Evolutionary conservation across 495 filamentous ascomycete genomes (phyloP), one percentile per base, ranked within the genome.

Genomic region (Aspergillus kassunensis): DNA sequence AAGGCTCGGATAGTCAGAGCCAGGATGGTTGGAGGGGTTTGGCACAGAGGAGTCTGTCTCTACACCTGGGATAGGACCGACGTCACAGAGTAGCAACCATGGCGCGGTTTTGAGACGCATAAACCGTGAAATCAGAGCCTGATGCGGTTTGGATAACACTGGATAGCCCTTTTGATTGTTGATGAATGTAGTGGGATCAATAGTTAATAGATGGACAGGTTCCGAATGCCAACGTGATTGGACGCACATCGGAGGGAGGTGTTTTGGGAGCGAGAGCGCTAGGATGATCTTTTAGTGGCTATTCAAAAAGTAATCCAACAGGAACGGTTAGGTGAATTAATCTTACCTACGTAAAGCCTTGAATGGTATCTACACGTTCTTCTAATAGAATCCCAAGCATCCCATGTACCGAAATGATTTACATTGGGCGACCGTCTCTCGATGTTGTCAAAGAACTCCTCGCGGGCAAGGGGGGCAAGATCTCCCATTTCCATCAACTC

Each of bases 151-250:
- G 18, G 82, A 85, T n/a, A 99, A 77, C 10, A 91, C 85, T 1
- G 90, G 91, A 54, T 88, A 86, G 35, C 90, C 88, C 51, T 85
- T 83, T 36, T 80, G 78, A 65, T 97, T 97, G 31, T 76, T 77
- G 37, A 88, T 75, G 58, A 97, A 99, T 0, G 80, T 77, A 0
- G 76, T 76, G 6, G 75, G 72, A 19, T 81, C 73, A 24, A 96
- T 75, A 1, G 82, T 81, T 1, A 99, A 73, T 46, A 95, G 77
- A 47, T 90, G 88, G 3, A 97, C 74, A 18, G 93, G 91, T 57
- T 99, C 93, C 1, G 89, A 86, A 69, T 90, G 91, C 93, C 93
- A 99, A n/a, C 93, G 80, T 12, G 83, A 84, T 58, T 93, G 89
- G 7, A 96, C 75, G 19, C 78, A 71, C 31, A 80, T 73, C 19